Conservation (phyloP, 1,284 basidiomycete species). For the Malassezia nana region DNA sequence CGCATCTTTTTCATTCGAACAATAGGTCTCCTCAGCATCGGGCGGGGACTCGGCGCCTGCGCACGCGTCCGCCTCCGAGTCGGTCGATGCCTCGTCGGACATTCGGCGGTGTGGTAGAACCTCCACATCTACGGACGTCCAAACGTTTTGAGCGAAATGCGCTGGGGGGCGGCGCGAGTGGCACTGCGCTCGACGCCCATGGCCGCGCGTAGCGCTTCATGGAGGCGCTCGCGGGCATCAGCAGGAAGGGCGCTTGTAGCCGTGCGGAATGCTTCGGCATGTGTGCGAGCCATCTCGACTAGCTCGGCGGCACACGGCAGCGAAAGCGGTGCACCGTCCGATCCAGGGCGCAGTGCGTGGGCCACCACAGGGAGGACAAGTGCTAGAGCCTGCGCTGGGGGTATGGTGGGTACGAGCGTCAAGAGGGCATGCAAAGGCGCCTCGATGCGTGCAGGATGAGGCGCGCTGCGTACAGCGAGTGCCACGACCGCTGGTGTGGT, state of each 20-base stretch:
- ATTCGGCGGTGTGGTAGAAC: neutral
- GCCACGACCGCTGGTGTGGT: constrained; percentile 70
- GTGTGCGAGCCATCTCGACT: constrained; percentile 63
- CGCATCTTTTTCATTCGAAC: neutral
- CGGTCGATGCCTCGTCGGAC: neutral
- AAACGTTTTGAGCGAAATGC: constrained; percentile 16
- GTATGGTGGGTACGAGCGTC: constrained; percentile 50
- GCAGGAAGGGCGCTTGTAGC: constrained; percentile 60
- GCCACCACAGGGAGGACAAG: constrained; percentile 5
- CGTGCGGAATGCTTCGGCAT: constrained; percentile 74
- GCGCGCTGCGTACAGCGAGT: constrained; percentile 48
- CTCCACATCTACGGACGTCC: constrained; percentile 2
- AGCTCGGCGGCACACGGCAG: constrained; percentile 57
- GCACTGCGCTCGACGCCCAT: neutral
- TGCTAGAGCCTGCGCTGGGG: constrained; percentile 24
- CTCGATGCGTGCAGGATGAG: constrained; percentile 54
- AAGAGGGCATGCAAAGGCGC: constrained; percentile 66
- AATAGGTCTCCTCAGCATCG: too few species aligned
- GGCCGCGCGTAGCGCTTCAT: constrained; percentile 9
- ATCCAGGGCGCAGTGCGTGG: constrained; percentile 52
- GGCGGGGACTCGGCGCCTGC: neutral
- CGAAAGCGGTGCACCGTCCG: constrained; percentile 30
- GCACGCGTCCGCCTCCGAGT: neutral
- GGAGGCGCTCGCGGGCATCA: neutral
- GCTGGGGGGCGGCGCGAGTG: neutral